Evolutionary conservation across 1,139 yeast species (phyloP).

Genomic region (Protomyces lactucae-debilis): DNA sequence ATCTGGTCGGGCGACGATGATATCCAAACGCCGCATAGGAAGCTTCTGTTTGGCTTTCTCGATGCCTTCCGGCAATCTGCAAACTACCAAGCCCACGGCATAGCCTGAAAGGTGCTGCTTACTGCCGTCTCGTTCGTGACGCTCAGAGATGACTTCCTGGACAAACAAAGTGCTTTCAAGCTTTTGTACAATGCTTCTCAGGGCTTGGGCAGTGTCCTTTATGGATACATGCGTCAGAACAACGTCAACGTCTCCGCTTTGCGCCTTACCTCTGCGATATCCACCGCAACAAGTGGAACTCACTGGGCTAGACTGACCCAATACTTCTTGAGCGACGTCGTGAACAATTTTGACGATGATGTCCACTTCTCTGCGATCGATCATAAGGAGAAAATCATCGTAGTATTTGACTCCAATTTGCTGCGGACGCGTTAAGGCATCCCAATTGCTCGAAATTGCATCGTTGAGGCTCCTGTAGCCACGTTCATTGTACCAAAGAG

Average conservation of each 20-base stretch:
- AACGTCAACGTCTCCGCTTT: conserved; percentile 31
- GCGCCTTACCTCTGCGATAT: conserved; percentile 31
- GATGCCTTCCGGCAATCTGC: neutral
- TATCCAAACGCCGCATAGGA: conserved; percentile 30
- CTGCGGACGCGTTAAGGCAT: conserved; percentile 24
- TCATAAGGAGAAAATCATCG: conserved; percentile 29
- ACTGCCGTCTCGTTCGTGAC: conserved; percentile 8
- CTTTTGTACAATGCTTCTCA: neutral
- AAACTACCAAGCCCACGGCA: conserved; percentile 9
- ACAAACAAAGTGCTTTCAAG: neutral
- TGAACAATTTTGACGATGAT: conserved; percentile 26
- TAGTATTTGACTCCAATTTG: conserved; percentile 31
- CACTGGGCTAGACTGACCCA: conserved; percentile 8
- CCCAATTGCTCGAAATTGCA: conserved; percentile 27
- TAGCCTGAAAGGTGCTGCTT: neutral
- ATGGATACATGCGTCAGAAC: conserved; percentile 19
- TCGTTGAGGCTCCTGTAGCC: conserved; percentile 24
- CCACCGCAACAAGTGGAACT: conserved; percentile 31
- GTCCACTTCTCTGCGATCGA: conserved; percentile 29
- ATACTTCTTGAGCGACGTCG: conserved; percentile 5
- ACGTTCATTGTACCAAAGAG: conserved; percentile 29
- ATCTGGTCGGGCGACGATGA: conserved; percentile 30
- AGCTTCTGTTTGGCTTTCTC: neutral
- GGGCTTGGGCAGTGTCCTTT: neutral
- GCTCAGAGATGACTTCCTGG: conserved; percentile 2